Evolutionary conservation across 345 rosid species (phyloP), one percentile per base, ranked within the genome.

Genomic region (Arabidopsis suecica): DNA sequence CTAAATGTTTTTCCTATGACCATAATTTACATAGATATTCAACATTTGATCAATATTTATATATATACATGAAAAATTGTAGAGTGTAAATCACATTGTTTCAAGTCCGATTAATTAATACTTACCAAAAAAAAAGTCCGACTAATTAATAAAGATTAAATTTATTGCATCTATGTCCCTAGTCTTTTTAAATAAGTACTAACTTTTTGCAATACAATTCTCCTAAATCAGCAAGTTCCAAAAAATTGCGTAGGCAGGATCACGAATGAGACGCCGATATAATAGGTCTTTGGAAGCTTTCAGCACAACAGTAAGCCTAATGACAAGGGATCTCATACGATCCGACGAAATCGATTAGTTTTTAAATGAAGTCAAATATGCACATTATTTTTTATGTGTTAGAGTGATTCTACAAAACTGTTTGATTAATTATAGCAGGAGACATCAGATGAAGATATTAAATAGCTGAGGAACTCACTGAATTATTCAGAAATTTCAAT

Each of bases 221-320:
- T 58, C 65, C 59, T 25, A 37, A 8, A 11, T 18, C 25, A 66
- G 53, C 68, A 59, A 75, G 73, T 50, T 68, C 73, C 67, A 58
- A 38, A 20, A 47, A 58, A 22, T 13, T 23, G 23, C 7, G 20
- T 55, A 73, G 57, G 65, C 45, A 12, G 18, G 16, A 74, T 57
- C 59, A 44, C 45, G 34, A 36, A 37, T 50, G 70, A 32, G 71
- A 53, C 64, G 64, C 71, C 64, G 45, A 49, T 58, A 67, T 49
- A 75, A 75, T 75, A 58, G 78, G 68, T 30, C 73, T 32, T 32
- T 51, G 61, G 63, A 75, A 48, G 68, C 54, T 49, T 67, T 59
- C 59, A 67, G 38, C 61, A 49, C 61, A 75, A 40, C 47, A 75
- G 68, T 30, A 67, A 60, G 40, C 73, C 73, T 59, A 59, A 67